phyloP scores from a whole-genome alignment of 352 stramenopile genomes.

The Thalassiosira hispida region DNA sequence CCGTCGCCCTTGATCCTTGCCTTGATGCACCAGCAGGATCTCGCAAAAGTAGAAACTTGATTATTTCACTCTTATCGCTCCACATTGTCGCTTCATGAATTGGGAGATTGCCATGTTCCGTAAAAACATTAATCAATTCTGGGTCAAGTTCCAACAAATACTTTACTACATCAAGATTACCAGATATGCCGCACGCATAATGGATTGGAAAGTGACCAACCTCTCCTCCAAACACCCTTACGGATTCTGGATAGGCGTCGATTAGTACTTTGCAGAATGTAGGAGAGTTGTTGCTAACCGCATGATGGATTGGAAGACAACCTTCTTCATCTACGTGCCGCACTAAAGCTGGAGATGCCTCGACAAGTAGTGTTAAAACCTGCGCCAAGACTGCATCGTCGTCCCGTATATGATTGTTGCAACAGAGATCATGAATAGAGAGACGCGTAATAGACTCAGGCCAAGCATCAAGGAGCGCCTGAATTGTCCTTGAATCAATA shows the following conservation, averaged over 20 bases:
- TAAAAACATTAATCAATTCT: constrained; percentile 8
- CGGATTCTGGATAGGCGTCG: not conserved
- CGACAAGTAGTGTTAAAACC: constrained; percentile 9
- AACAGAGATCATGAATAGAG: constrained; percentile 21
- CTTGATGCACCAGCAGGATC: constrained; percentile 9
- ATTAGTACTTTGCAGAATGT: constrained; percentile 25
- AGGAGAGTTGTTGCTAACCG: constrained; percentile 8
- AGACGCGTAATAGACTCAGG: constrained; percentile 3
- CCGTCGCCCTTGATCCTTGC: not conserved
- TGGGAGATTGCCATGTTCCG: not conserved
- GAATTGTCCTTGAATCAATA: not conserved
- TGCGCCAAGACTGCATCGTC: constrained; percentile 4
- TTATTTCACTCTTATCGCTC: not conserved
- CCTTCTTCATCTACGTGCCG: too few relatives aligned
- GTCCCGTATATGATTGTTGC: not conserved
- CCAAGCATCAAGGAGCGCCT: constrained; percentile 2
- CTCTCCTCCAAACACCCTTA: not conserved
- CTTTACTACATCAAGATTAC: not conserved
- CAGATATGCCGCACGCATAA: not conserved
- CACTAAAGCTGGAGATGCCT: not conserved
- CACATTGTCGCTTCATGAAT: not conserved
- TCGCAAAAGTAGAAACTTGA: constrained; percentile 1
- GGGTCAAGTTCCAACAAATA: constrained; percentile 11
- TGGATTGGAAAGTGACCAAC: constrained; percentile 2
- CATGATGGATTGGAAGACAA: constrained; percentile 20